These are phyloP conservation scores for Scalesia atractyloides DNA, from an alignment of 129 eudicot genomes.

Conservation along the genomic window DNA sequence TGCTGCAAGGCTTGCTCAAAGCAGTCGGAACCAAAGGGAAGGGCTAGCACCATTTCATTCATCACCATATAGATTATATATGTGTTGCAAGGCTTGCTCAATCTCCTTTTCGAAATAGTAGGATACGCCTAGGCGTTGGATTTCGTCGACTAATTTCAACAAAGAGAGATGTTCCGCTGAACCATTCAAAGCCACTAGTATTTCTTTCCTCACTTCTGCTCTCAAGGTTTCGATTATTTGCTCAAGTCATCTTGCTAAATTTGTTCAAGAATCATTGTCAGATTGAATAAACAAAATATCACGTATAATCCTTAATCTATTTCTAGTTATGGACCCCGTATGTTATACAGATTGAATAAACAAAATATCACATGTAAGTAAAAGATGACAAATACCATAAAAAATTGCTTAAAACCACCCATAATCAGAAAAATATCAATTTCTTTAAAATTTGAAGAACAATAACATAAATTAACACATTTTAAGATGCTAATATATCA, in stretches of 20 bases:
- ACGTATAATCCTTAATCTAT: too few species aligned
- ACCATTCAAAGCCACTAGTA: background rate
- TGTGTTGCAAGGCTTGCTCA: background rate
- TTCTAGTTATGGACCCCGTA: too few species aligned
- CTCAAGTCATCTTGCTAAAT: background rate
- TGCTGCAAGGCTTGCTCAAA: too few species aligned
- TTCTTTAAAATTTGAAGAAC: too few species aligned
- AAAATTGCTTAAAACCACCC: too few species aligned
- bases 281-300: too few species aligned
- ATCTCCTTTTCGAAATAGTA: slow-evolving; percentile 7
- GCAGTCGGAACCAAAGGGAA: background rate
- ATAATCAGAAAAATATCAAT: too few species aligned
- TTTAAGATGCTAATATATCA: too few species aligned
- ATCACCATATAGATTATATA: background rate
- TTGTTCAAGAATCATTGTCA: background rate
- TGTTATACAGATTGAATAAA: too few species aligned
- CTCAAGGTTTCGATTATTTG: background rate
- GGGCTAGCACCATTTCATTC: background rate
- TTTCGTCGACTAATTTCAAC: background rate
- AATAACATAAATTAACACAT: too few species aligned
- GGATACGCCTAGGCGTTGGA: slow-evolving; percentile 7
- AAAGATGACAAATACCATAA: too few species aligned
- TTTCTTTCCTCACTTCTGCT: slow-evolving; percentile 8
- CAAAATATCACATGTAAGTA: too few species aligned
- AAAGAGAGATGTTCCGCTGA: background rate